phyloP scores from a whole-genome alignment of 169 alveolate genomes.

The Plasmodium fragile region DNA sequence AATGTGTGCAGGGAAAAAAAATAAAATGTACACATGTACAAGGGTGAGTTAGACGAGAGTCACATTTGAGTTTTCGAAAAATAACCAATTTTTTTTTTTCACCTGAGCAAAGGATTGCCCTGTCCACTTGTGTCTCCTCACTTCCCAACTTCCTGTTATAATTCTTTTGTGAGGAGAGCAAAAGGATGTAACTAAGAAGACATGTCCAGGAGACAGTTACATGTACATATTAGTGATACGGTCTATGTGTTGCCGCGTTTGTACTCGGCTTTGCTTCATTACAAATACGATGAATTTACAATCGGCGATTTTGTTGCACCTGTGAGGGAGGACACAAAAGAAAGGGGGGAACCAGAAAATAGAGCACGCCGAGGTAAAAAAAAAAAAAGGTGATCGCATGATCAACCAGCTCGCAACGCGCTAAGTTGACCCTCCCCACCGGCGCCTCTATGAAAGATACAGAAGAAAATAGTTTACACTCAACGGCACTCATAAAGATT shows the following conservation, averaged over 20 bases:
- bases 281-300: slow-evolving; percentile 65
- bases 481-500: background rate
- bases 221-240: background rate
- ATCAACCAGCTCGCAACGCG: background rate
- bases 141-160: slow-evolving; percentile 26
- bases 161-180: background rate
- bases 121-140: background rate
- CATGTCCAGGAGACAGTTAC: background rate
- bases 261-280: background rate
- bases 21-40: background rate
- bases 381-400: background rate
- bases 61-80: background rate
- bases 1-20: slow-evolving; percentile 1
- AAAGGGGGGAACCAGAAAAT: background rate
- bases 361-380: background rate
- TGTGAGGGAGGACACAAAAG: background rate
- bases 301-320: slow-evolving; percentile 39
- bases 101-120: slow-evolving; percentile 41
- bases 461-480: background rate
- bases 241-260: background rate
- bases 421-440: background rate
- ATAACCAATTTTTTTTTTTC: background rate
- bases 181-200: background rate
- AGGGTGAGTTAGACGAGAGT: background rate
- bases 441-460: background rate